Percentiles rank a stretch among this genome's conserved stretches.
phyloP scores from a whole-genome alignment of 1,139 yeast species.

The Geotrichum histeridarum region DNA sequence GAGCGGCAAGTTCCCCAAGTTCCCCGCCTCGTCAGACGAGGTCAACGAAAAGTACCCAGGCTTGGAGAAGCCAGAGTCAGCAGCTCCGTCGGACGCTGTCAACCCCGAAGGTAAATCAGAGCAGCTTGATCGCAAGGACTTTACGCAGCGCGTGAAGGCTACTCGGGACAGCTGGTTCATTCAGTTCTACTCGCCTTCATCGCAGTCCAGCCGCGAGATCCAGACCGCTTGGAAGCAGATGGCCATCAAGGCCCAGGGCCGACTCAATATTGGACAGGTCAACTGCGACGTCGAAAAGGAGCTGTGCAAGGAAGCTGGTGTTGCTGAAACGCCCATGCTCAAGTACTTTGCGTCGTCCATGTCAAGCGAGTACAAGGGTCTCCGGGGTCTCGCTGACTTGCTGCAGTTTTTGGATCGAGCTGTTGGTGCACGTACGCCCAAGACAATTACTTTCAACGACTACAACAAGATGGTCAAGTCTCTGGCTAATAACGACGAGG shows the following conservation, averaged over 20 bases:
- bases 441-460: slow-evolving; percentile 27
- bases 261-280: slow-evolving; percentile 40
- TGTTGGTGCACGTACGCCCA: slow-evolving; percentile 28
- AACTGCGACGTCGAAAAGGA: slow-evolving; percentile 38
- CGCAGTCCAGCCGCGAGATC: slow-evolving; percentile 39
- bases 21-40: slow-evolving; percentile 7
- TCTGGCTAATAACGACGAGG: slow-evolving; percentile 9
- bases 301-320: slow-evolving; percentile 35
- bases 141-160: slow-evolving; percentile 25
- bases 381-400: slow-evolving; percentile 36
- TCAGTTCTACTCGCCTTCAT: slow-evolving; percentile 40
- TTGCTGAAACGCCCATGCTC: slow-evolving; percentile 33
- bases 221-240: slow-evolving; percentile 39
- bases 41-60: slow-evolving; percentile 16
- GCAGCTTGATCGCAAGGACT: slow-evolving; percentile 25
- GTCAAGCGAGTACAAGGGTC: slow-evolving; percentile 34
- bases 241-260: slow-evolving; percentile 34
- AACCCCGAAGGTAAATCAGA: slow-evolving; percentile 29
- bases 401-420: slow-evolving; percentile 34
- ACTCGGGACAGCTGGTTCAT: slow-evolving; percentile 39
- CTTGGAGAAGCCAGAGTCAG: not conserved
- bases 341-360: slow-evolving; percentile 34
- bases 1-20: slow-evolving; percentile 13
- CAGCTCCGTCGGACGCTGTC: not conserved
- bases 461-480: slow-evolving; percentile 25